Evolutionary conservation across 257 asterid species (phyloP).

Genomic region (Petrea volubilis): DNA sequence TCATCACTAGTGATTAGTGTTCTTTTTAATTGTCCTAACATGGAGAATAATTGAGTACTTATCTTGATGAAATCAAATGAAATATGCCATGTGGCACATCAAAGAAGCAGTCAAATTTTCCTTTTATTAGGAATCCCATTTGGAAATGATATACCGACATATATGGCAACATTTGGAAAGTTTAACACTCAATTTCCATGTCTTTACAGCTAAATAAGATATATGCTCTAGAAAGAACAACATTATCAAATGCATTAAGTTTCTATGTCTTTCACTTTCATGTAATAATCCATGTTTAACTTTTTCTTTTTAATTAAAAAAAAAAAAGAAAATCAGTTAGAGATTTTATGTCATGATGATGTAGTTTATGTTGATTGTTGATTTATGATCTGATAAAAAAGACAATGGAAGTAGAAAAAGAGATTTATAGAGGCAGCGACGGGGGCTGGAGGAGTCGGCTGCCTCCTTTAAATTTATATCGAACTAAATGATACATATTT

Average conservation of each 20-base stretch:
- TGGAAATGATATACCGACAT: neutral
- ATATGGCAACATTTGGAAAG: neutral
- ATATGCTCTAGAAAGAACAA: neutral
- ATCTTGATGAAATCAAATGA: constrained; percentile 8
- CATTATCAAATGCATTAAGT: neutral
- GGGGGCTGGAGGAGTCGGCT: no score
- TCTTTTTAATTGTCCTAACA: constrained; percentile 15
- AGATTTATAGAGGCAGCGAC: neutral
- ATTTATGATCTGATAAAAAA: neutral
- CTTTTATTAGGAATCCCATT: constrained; percentile 16
- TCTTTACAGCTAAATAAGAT: constrained; percentile 21
- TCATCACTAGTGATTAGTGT: neutral
- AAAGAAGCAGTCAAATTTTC: constrained; percentile 16
- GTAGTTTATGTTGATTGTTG: neutral
- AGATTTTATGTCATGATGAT: neutral
- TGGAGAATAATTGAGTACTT: constrained; percentile 17
- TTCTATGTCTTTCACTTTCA: neutral
- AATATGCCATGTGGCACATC: constrained; percentile 23
- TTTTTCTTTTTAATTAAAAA: no score
- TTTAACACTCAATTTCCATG: neutral
- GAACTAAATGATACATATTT: no score
- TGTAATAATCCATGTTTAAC: neutral
- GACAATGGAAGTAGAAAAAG: neutral
- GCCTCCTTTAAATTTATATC: no score
- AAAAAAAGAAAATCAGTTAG: no score